Evolutionary conservation across 306 rosid species (phyloP), one percentile per base, ranked within the genome.

Genomic region (Parietaria judaica): DNA sequence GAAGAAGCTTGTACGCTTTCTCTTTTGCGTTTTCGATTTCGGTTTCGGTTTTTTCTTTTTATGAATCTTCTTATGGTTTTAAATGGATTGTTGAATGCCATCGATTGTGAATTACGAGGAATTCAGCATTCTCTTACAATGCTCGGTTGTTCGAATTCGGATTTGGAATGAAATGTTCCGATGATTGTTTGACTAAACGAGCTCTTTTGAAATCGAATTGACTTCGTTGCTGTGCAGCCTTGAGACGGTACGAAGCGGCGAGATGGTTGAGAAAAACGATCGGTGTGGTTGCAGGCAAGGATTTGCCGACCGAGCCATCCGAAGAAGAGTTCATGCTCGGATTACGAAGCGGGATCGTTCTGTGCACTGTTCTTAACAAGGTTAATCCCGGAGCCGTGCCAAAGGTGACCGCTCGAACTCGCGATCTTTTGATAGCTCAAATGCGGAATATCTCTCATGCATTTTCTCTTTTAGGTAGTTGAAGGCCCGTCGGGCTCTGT

Each of bases 271-370:
- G 94, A 64, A 88, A 73, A 65, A 76, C 36, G 31, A 82, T 81
- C 41, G 96, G 96, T 56, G 95, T 88, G 14, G 90, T 88, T 23
- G 81, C 80, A 16, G 95, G 89, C 67, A 94, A 86, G 68, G 99
- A 88, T 63, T 78, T 94, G 56, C 90, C 95, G 1, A 94, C 89
- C 3, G 90, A 86, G 75, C 97, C 99, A 51, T 84, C 97, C n/a
- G 97, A 94, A 79, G 91, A 83, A 77, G 80, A 81, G 14, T 94
- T 94, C 67, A 80, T 94, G 69, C 77, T 82, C 41, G 99, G 84
- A 69, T 81, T 94, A 76, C 86, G 89, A 5, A 86, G 91, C 51
- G 99, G 99, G 35, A 89, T 88, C 47, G 76, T 94, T 71, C 95
- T 94, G 7, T 89, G 99, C 69, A 82, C 74, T 76, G 95, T 77